phyloP scores from a whole-genome alignment of 257 asterid species.

The Galeopsis tetrahit region DNA sequence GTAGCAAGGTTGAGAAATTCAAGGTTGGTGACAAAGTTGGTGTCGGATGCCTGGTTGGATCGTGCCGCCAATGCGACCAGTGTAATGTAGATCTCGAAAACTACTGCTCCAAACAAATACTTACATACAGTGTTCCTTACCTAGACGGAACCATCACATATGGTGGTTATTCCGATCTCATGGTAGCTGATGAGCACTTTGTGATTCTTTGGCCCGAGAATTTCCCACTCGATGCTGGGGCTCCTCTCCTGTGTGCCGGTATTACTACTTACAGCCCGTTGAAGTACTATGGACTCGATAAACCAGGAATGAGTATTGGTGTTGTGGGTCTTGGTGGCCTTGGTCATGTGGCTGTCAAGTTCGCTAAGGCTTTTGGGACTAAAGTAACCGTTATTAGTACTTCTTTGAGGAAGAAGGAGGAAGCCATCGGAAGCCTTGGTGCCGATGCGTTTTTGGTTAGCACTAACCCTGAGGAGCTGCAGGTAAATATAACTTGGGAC shows the following conservation, averaged over 20 bases:
- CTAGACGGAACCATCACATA: slow-evolving; percentile 51
- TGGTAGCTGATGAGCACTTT: slow-evolving; percentile 63
- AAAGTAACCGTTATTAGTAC: slow-evolving; percentile 61
- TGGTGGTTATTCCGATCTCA: slow-evolving; percentile 61
- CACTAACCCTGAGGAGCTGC: slow-evolving; percentile 47
- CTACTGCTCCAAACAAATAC: slow-evolving; percentile 45
- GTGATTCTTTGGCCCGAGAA: slow-evolving; percentile 57
- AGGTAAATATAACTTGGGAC: slow-evolving; percentile 38
- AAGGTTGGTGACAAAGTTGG: slow-evolving; percentile 69
- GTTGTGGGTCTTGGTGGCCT: slow-evolving; percentile 66
- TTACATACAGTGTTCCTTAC: slow-evolving; percentile 41
- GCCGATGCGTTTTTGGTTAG: slow-evolving; percentile 58
- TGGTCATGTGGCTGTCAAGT: slow-evolving; percentile 57
- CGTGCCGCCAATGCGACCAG: slow-evolving; percentile 58
- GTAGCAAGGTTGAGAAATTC: slow-evolving; percentile 53
- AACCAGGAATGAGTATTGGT: slow-evolving; percentile 53
- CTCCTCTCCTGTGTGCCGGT: slow-evolving; percentile 67
- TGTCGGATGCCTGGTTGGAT: slow-evolving; percentile 67
- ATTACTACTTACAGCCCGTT: slow-evolving; percentile 64
- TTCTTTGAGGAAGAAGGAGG: slow-evolving; percentile 49
- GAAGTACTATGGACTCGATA: slow-evolving; percentile 56
- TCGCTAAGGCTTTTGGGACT: slow-evolving; percentile 66
- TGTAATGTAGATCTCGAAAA: slow-evolving; percentile 57
- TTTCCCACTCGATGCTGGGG: slow-evolving; percentile 54
- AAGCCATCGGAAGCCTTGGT: slow-evolving; percentile 49